Percentiles rank a stretch among this genome's conserved stretches.
phyloP scores from a whole-genome alignment of 352 stramenopile genomes.

The Pythium rishiriense region DNA sequence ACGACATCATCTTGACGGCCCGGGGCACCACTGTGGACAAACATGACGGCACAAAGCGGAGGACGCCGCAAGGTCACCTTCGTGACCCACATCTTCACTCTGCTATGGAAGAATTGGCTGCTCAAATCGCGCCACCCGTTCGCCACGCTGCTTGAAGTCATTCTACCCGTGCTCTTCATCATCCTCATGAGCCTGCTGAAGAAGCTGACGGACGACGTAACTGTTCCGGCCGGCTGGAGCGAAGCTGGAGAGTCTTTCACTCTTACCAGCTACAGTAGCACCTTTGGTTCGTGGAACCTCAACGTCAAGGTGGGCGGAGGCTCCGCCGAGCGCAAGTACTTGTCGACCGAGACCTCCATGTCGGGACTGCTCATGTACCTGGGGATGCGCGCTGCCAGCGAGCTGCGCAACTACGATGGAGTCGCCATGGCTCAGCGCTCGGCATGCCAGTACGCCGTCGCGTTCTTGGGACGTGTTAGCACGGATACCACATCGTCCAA shows the following conservation, averaged over 20 bases:
- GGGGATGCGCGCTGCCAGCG: slow-evolving; percentile 35
- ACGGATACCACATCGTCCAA: slow-evolving; percentile 35
- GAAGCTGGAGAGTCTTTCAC: slow-evolving; percentile 29
- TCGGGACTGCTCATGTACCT: slow-evolving; percentile 53
- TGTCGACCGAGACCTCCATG: slow-evolving; percentile 53
- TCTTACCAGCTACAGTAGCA: slow-evolving; percentile 51
- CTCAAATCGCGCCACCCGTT: slow-evolving; percentile 68
- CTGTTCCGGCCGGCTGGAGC: slow-evolving; percentile 65
- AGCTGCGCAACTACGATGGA: slow-evolving; percentile 40
- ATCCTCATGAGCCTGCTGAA: slow-evolving; percentile 59
- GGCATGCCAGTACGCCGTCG: slow-evolving; percentile 35
- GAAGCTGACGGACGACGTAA: slow-evolving; percentile 46
- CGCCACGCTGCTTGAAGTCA: slow-evolving; percentile 53
- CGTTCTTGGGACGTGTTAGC: slow-evolving; percentile 32
- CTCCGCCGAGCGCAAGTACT: slow-evolving; percentile 31
- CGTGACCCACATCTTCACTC: slow-evolving; percentile 39
- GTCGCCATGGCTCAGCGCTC: slow-evolving; percentile 25
- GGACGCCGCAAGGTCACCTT: slow-evolving; percentile 2
- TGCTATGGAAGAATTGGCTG: slow-evolving; percentile 77
- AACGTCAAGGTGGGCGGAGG: slow-evolving; percentile 9
- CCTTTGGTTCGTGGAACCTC: slow-evolving; percentile 27
- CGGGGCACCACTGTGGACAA: not conserved
- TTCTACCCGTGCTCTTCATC: slow-evolving; percentile 70
- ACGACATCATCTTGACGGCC: not conserved
- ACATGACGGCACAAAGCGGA: not conserved